Percentiles rank a stretch among this genome's conserved stretches.
phyloP scores from a whole-genome alignment of 2,329 filamentous ascomycete species.

The Colletotrichum brevisporum region DNA sequence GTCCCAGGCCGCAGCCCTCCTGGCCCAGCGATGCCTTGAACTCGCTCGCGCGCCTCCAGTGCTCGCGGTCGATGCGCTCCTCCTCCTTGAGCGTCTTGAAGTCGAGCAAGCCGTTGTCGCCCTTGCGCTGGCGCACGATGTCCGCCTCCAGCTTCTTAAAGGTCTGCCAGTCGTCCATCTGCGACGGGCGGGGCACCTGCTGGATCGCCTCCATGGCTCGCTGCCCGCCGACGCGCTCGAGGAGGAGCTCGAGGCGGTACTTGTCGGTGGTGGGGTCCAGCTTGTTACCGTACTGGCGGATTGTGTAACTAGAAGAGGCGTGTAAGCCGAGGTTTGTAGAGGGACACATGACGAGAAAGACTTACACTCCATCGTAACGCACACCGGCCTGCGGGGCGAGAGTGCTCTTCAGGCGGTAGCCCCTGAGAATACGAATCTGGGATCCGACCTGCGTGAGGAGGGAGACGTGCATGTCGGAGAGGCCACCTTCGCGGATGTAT shows the following conservation, averaged over 20 bases:
- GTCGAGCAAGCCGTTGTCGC: constrained; percentile 37
- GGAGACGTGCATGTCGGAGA: constrained; percentile 62
- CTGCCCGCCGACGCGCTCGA: constrained; percentile 62
- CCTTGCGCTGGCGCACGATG: constrained; percentile 37
- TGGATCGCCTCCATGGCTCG: constrained; percentile 57
- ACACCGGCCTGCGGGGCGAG: constrained; percentile 67
- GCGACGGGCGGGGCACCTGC: constrained; percentile 66
- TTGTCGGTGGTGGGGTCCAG: constrained; percentile 55
- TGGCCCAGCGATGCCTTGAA: constrained; percentile 36
- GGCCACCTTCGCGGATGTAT: constrained; percentile 61
- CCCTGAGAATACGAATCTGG: constrained; percentile 66
- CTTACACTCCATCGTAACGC: constrained; percentile 71
- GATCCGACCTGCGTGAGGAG: constrained; percentile 65
- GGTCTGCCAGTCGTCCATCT: constrained; percentile 69
- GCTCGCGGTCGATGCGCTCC: constrained; percentile 39
- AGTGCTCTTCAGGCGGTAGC: constrained; percentile 63
- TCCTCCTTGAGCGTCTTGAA: constrained; percentile 40
- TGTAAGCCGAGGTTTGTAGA: constrained; percentile 1
- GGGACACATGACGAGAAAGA: constrained; percentile 12
- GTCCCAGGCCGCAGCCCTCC: constrained; percentile 25
- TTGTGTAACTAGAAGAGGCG: constrained; percentile 58
- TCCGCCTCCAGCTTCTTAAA: constrained; percentile 56
- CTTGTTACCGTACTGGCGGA: constrained; percentile 63
- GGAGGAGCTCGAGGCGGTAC: constrained; percentile 60
- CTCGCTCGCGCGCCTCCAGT: constrained; percentile 39